These are phyloP conservation scores for Colletotrichum musicola DNA, from an alignment of 2,329 filamentous ascomycete species.

Conservation along the genomic window DNA sequence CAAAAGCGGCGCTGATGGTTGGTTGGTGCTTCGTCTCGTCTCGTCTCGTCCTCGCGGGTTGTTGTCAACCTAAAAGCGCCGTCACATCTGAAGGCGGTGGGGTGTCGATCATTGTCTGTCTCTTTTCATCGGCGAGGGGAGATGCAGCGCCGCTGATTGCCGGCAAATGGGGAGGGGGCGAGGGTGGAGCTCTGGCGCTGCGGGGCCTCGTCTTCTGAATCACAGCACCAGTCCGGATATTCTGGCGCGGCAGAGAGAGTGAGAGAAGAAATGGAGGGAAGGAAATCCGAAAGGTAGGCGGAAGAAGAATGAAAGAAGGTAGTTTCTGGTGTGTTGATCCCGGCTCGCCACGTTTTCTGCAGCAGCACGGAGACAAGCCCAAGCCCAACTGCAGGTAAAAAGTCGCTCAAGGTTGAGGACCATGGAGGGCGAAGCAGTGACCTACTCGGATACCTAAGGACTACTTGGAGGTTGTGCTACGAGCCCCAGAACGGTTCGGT, in stretches of 20 bases:
- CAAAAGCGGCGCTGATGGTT: neutral
- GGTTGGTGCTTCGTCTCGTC: slow-evolving; percentile 15
- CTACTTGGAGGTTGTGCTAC: neutral
- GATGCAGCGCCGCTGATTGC: slow-evolving; percentile 12
- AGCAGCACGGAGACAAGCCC: neutral
- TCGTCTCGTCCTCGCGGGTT: slow-evolving; percentile 22
- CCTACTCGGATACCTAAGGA: no score
- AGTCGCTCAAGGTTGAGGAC: slow-evolving; percentile 12
- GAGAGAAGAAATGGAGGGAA: no score
- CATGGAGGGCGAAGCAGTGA: neutral
- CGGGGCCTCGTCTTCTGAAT: no score
- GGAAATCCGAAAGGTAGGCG: neutral
- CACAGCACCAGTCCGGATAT: no score
- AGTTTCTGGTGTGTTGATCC: slow-evolving; percentile 17
- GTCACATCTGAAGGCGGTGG: slow-evolving; percentile 1
- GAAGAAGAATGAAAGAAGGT: neutral
- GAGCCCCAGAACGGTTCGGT: neutral
- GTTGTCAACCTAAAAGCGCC: slow-evolving; percentile 17
- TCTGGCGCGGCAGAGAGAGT: no score
- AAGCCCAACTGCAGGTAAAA: neutral
- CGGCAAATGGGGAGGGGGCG: slow-evolving; percentile 10
- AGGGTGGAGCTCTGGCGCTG: neutral
- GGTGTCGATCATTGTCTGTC: neutral
- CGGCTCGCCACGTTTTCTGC: slow-evolving; percentile 35
- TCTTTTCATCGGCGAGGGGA: neutral